Evolutionary conservation across 78 protist genomes (phyloP).

Genomic region (Reticulomyxa filosa): DNA sequence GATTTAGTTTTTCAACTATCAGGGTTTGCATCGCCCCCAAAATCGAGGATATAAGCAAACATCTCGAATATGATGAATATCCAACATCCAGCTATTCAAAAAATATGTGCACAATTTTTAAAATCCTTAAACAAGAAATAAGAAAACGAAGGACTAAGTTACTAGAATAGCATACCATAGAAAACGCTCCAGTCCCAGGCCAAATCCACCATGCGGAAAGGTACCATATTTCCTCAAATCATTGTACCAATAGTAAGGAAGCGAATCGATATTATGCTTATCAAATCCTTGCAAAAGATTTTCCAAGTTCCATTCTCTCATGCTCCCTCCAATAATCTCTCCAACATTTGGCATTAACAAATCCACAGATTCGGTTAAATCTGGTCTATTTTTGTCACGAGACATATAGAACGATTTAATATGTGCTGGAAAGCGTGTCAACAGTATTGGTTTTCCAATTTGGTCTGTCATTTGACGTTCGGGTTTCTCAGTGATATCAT

Average conservation of each 20-base stretch:
- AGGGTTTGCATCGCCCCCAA: slow-evolving; percentile 59
- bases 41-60: slow-evolving; percentile 71
- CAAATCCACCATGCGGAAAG: slow-evolving; percentile 88
- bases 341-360: slow-evolving; percentile 87
- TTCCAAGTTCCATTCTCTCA: slow-evolving; percentile 57
- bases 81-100: slow-evolving; percentile 58
- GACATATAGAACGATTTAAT: slow-evolving; percentile 89
- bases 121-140: too few relatives aligned
- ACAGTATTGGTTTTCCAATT: slow-evolving; percentile 66
- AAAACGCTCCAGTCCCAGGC: slow-evolving; percentile 85
- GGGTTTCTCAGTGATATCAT: slow-evolving; percentile 85
- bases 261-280: slow-evolving; percentile 50
- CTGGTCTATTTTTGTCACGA: not conserved
- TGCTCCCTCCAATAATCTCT: slow-evolving; percentile 87
- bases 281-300: slow-evolving; percentile 43
- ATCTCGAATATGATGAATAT: slow-evolving; percentile 59
- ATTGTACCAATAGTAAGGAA: slow-evolving; percentile 78
- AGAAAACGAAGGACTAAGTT: too few relatives aligned
- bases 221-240: slow-evolving; percentile 56
- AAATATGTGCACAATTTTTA: too few relatives aligned
- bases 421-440: slow-evolving; percentile 66
- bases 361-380: slow-evolving; percentile 34
- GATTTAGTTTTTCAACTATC: too few relatives aligned
- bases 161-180: too few relatives aligned
- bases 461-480: slow-evolving; percentile 73